Evolutionary conservation across 805 yeast genomes (phyloP), one percentile per base, ranked within the genome.

Genomic region (Lipomyces starkeyi): DNA sequence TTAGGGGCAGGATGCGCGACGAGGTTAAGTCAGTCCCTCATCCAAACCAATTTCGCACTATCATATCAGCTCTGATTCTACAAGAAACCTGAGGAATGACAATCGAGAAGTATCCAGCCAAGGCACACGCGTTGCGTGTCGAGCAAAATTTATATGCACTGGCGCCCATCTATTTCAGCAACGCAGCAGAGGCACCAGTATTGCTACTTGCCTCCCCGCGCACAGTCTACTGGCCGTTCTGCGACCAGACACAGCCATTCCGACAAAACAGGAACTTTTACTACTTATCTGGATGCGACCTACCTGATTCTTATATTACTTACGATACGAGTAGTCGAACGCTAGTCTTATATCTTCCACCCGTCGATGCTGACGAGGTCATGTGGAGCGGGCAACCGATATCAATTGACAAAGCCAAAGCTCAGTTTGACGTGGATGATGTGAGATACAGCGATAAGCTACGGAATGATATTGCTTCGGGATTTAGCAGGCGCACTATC

Each of bases 351-450:
- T 94, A 90, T 75, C 81, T 95, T 62, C 98, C 98, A 0, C 85
- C 90, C 63, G 83, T 94, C 53, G 97, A 93, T 75, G 80, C 84
- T 56, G 98, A 95, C 57, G 97, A 91, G 76, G 90, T 94, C 55
- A 90, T 95, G 92, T 94, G 99, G 99, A 88, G 95, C 66, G 99
- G 99, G 0, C 76, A 89, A 78, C 99, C 99, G 4, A 71, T 91
- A 62, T 80, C 86, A 53, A 71, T 83, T 2, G 88, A 88, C 59
- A 88, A 89, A 22, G 97, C 97, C 0, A 63, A 78, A 60, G 76
- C 81, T 25, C 83, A 82, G 69, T 94, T 80, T 73, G 97, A 94
- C 74, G 93, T 92, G 37, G 98, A 95, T 77, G 89, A 86, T 56
- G 96, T 93, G 59, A 78, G 85, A 66, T 91, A 89, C 74, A 84